These are phyloP conservation scores for Phytophthora idaei DNA, from an alignment of 352 stramenopile genomes.

Conservation along the genomic window DNA sequence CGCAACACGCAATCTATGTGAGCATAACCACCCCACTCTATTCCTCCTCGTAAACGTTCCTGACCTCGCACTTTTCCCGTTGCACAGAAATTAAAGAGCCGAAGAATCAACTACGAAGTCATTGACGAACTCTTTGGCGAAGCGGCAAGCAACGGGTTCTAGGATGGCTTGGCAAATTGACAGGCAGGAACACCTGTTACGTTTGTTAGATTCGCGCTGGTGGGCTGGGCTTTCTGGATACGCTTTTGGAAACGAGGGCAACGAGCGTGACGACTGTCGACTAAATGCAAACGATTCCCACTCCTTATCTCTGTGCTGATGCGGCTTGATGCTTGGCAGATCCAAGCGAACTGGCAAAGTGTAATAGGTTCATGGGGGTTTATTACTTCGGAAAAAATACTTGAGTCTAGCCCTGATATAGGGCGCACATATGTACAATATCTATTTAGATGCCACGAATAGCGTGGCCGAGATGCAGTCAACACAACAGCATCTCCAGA, in stretches of 20 bases:
- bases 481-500: constrained; percentile 36
- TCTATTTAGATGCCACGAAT: constrained; percentile 28
- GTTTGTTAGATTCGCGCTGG: neutral
- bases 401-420: constrained; percentile 25
- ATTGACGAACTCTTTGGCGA: constrained; percentile 90
- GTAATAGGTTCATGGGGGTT: constrained; percentile 19
- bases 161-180: constrained; percentile 18
- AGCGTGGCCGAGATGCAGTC: constrained; percentile 15
- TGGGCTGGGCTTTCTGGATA: constrained; percentile 2
- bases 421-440: constrained; percentile 30
- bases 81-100: constrained; percentile 88
- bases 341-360: neutral
- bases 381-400: constrained; percentile 37
- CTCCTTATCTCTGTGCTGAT: constrained; percentile 2
- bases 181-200: neutral
- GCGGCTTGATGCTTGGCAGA: neutral
- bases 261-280: constrained; percentile 6
- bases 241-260: constrained; percentile 8
- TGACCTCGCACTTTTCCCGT: constrained; percentile 26
- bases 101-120: constrained; percentile 90
- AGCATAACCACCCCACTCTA: constrained; percentile 22
- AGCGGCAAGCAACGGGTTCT: constrained; percentile 77
- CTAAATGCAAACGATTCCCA: constrained; percentile 21
- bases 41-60: constrained; percentile 6
- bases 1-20: constrained; percentile 90